Percentiles rank a stretch among this genome's conserved stretches.
Evolutionary conservation across 306 rosid species (phyloP).

Genomic region (Trifolium dubium): DNA sequence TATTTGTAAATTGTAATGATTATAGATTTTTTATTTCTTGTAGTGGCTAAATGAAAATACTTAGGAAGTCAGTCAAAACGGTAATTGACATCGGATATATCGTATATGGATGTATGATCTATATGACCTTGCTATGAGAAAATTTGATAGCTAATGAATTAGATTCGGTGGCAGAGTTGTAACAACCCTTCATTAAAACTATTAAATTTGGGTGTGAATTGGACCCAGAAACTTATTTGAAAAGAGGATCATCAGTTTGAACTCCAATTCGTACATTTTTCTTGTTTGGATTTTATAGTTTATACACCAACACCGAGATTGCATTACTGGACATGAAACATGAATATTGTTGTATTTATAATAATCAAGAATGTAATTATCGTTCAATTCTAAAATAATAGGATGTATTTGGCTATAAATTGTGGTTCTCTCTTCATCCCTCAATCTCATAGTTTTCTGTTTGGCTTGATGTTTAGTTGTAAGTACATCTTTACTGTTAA

Average conservation of each 20-base stretch:
- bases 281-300: conserved; percentile 9
- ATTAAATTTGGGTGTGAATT: conserved; percentile 30
- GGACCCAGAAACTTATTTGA: conserved; percentile 21
- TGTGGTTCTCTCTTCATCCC: conserved; percentile 37
- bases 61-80: conserved; percentile 7
- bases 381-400: conserved; percentile 1
- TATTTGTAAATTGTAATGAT: conserved; percentile 24
- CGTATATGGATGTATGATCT: conserved; percentile 19
- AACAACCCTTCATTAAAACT: conserved; percentile 12
- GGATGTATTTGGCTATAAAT: conserved; percentile 5
- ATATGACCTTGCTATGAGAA: conserved; percentile 15
- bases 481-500: not conserved
- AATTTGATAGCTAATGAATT: conserved; percentile 14
- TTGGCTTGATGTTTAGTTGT: conserved; percentile 24
- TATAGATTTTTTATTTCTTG: conserved; percentile 10
- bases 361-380: conserved; percentile 10
- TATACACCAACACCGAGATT: conserved; percentile 24
- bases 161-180: conserved; percentile 7
- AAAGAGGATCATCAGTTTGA: conserved; percentile 9
- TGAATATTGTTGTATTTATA: conserved; percentile 15
- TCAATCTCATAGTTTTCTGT: not conserved
- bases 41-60: conserved; percentile 9
- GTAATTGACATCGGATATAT: not conserved
- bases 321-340: conserved; percentile 21
- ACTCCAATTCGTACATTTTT: not conserved